A percentile compares a stretch with the other conserved stretches of the same genome.
These are phyloP conservation scores for Elsinoe fawcettii DNA, from an alignment of 2,329 filamentous ascomycete species.

Conservation along the genomic window DNA sequence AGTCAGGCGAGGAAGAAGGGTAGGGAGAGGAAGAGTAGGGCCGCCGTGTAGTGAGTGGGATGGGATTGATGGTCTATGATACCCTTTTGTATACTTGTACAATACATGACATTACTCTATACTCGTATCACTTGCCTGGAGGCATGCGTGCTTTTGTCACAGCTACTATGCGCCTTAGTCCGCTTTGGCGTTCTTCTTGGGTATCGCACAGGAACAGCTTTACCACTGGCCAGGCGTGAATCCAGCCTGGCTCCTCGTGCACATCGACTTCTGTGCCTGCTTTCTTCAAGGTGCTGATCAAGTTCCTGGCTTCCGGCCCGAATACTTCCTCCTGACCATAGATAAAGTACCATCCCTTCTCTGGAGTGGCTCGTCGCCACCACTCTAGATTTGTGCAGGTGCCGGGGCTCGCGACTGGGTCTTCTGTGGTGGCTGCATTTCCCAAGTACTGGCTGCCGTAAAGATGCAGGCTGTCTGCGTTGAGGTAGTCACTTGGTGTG, in stretches of 20 bases:
- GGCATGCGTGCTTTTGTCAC: slow-evolving; percentile 26
- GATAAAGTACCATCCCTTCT: slow-evolving; percentile 59
- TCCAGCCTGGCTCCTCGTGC: slow-evolving; percentile 55
- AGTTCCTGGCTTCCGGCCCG: slow-evolving; percentile 57
- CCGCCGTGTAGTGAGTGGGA: not conserved
- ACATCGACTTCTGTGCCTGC: slow-evolving; percentile 49
- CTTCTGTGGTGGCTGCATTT: slow-evolving; percentile 39
- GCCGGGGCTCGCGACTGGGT: slow-evolving; percentile 62
- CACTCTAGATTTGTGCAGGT: slow-evolving; percentile 56
- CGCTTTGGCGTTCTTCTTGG: slow-evolving; percentile 39
- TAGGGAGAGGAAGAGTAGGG: slow-evolving; percentile 42
- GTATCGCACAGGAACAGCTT: slow-evolving; percentile 48
- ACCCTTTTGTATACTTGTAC: not conserved
- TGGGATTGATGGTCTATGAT: not conserved
- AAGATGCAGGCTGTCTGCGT: slow-evolving; percentile 55
- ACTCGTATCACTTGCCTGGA: not conserved
- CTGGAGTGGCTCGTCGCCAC: slow-evolving; percentile 61
- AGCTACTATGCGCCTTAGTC: slow-evolving; percentile 39
- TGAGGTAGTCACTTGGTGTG: slow-evolving; percentile 68
- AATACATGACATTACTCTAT: not conserved
- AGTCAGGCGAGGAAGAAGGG: slow-evolving; percentile 61
- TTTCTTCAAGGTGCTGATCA: slow-evolving; percentile 49
- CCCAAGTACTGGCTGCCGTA: slow-evolving; percentile 66
- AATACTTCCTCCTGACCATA: slow-evolving; percentile 75
- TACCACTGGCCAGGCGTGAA: slow-evolving; percentile 79